phyloP scores from a whole-genome alignment of 768 basidiomycete genomes.

The Pleurotus salmoneostramineus region DNA sequence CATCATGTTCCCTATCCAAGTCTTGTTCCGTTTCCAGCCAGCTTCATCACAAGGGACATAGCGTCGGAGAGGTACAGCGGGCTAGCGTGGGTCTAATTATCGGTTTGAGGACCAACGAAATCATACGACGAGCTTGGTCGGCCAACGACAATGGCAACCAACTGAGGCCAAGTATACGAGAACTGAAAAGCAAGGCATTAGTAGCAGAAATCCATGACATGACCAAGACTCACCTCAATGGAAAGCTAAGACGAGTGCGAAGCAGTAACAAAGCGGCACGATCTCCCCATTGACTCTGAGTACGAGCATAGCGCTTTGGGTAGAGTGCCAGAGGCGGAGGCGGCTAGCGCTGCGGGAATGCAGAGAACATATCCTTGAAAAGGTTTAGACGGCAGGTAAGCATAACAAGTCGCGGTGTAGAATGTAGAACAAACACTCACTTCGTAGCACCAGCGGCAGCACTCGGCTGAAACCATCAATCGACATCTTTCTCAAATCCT shows the following conservation, averaged over 20 bases:
- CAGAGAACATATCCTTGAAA: constrained; percentile 65
- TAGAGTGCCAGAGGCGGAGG: constrained; percentile 45
- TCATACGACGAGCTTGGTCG: constrained; percentile 97
- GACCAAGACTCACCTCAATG: constrained; percentile 33
- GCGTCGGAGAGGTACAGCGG: constrained; percentile 67
- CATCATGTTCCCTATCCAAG: constrained; percentile 16
- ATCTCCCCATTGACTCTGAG: constrained; percentile 63
- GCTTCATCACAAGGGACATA: constrained; percentile 14
- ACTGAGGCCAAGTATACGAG: constrained; percentile 91
- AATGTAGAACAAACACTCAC: constrained; percentile 32
- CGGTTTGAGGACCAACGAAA: constrained; percentile 90
- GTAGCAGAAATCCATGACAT: not conserved
- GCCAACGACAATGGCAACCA: constrained; percentile 94
- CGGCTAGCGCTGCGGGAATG: constrained; percentile 77
- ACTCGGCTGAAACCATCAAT: constrained; percentile 97
- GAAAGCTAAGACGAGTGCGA: constrained; percentile 85
- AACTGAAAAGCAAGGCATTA: constrained; percentile 37
- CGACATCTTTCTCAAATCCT: constrained; percentile 94
- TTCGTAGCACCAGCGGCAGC: constrained; percentile 97
- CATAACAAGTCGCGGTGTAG: not conserved
- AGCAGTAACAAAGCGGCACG: constrained; percentile 83
- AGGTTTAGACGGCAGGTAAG: not conserved
- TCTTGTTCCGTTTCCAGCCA: constrained; percentile 15
- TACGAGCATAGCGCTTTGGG: constrained; percentile 9
- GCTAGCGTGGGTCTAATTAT: constrained; percentile 76